A percentile compares a stretch with the other conserved stretches of the same genome.
Evolutionary conservation across 1,284 basidiomycete species (phyloP).

Genomic region (Melampsora medusae): DNA sequence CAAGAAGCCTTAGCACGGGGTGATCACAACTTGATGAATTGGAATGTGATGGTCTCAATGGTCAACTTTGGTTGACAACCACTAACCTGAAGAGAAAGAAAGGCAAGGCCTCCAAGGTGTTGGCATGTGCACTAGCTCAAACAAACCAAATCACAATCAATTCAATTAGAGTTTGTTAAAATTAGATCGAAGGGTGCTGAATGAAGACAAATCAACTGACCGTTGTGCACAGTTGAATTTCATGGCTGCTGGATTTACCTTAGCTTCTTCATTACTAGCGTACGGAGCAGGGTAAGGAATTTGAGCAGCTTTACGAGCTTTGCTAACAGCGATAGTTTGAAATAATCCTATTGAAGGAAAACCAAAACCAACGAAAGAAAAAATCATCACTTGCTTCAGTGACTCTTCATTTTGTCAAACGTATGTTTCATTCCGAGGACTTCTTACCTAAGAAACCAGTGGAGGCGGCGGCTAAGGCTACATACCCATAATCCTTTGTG

Average conservation of each 20-base stretch:
- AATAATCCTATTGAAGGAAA: conserved; percentile 21
- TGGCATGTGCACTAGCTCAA: conserved; percentile 18
- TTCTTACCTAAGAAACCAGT: conserved; percentile 33
- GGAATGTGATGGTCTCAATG: too few species aligned
- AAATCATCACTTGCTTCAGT: not conserved
- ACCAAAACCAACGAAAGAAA: too few species aligned
- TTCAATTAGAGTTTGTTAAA: too few species aligned
- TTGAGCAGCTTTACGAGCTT: conserved; percentile 30
- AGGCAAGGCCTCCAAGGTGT: conserved; percentile 35
- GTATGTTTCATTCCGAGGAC: too few species aligned
- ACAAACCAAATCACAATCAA: not conserved
- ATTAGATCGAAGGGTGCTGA: not conserved
- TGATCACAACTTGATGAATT: too few species aligned
- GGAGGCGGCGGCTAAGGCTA: conserved; percentile 16
- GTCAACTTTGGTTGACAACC: not conserved
- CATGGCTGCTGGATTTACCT: conserved; percentile 24
- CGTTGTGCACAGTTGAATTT: conserved; percentile 40
- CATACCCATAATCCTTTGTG: conserved; percentile 35
- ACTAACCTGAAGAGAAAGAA: conserved; percentile 32
- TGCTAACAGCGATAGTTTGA: conserved; percentile 32
- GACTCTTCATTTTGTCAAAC: too few species aligned
- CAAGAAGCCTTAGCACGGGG: not conserved
- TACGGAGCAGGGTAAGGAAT: conserved; percentile 29
- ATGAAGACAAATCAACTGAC: not conserved
- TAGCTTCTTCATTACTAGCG: conserved; percentile 21